Evolutionary conservation across 2,329 filamentous ascomycete species (phyloP).

Genomic region (Cercospora beticola): DNA sequence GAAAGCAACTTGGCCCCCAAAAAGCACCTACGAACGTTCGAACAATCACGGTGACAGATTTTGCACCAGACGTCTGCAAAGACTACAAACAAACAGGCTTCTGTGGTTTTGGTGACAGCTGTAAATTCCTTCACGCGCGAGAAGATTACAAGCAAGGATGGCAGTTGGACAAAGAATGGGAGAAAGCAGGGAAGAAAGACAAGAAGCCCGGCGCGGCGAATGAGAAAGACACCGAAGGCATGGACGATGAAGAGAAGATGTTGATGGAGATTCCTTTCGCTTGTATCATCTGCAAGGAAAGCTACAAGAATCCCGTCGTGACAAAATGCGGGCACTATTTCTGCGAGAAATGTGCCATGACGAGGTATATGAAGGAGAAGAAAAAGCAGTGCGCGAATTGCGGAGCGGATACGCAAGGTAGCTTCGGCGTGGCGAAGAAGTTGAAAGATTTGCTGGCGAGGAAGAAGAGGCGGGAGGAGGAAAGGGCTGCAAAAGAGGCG

Average conservation of each 20-base stretch:
- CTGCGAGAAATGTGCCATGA: constrained; percentile 84
- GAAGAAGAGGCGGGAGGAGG: constrained; percentile 63
- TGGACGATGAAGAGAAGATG: constrained; percentile 65
- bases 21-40: constrained; percentile 88
- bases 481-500: constrained; percentile 56
- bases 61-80: constrained; percentile 90
- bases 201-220: constrained; percentile 56
- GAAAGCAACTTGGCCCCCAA: constrained; percentile 73
- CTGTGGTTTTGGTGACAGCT: constrained; percentile 73
- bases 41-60: constrained; percentile 87
- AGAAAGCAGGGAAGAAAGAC: constrained; percentile 69
- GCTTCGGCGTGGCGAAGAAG: constrained; percentile 85
- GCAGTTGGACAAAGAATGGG: constrained; percentile 95
- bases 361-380: constrained; percentile 79
- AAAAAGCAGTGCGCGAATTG: constrained; percentile 79
- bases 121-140: constrained; percentile 75
- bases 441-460: constrained; percentile 76
- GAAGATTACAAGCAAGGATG: constrained; percentile 87
- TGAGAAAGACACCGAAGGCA: constrained; percentile 47
- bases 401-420: constrained; percentile 78
- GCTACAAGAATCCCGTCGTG: constrained; percentile 76
- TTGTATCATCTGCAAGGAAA: constrained; percentile 78
- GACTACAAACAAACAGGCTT: constrained; percentile 83
- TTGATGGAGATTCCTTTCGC: constrained; percentile 84
- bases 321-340: constrained; percentile 97